phyloP scores from a whole-genome alignment of 441 rosid species.

The Arabidopsis hybrid region DNA sequence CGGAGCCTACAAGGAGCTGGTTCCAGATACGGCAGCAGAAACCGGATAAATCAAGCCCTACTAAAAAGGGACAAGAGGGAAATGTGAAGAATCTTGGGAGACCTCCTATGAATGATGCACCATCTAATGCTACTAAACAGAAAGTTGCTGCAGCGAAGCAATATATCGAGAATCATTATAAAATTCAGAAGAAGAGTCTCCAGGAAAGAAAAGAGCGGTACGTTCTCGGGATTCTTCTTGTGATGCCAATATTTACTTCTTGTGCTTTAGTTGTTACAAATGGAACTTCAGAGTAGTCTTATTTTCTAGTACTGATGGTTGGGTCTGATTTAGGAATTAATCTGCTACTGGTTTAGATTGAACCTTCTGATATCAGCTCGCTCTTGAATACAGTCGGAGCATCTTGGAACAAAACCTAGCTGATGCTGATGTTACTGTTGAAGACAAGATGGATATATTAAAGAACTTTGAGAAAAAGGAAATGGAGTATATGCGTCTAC shows the following conservation, averaged over 20 bases:
- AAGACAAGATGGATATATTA: slow-evolving; percentile 51
- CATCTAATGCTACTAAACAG: slow-evolving; percentile 55
- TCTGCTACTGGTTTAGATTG: slow-evolving; percentile 21
- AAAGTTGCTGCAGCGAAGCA: slow-evolving; percentile 62
- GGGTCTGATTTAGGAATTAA: not conserved
- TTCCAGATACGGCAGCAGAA: slow-evolving; percentile 51
- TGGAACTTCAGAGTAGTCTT: slow-evolving; percentile 7
- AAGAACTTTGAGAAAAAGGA: slow-evolving; percentile 55
- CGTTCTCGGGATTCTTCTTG: slow-evolving; percentile 4
- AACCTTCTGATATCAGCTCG: slow-evolving; percentile 20
- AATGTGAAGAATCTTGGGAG: slow-evolving; percentile 43
- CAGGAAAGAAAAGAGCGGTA: slow-evolving; percentile 61
- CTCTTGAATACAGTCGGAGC: slow-evolving; percentile 45
- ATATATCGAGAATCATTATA: slow-evolving; percentile 60
- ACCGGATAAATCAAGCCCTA: slow-evolving; percentile 45
- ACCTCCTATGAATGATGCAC: slow-evolving; percentile 51
- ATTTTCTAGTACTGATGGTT: not conserved
- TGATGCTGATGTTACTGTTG: slow-evolving; percentile 55
- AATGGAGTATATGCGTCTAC: slow-evolving; percentile 55
- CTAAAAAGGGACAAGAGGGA: slow-evolving; percentile 48
- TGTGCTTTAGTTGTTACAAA: slow-evolving; percentile 4
- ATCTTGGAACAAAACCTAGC: slow-evolving; percentile 54
- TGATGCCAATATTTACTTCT: not conserved
- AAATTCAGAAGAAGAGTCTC: slow-evolving; percentile 52
- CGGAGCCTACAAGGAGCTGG: slow-evolving; percentile 58